Evolutionary conservation across 768 basidiomycete genomes (phyloP), one percentile per base, ranked within the genome.

Genomic region (Tylopilus rubrobrunneus): DNA sequence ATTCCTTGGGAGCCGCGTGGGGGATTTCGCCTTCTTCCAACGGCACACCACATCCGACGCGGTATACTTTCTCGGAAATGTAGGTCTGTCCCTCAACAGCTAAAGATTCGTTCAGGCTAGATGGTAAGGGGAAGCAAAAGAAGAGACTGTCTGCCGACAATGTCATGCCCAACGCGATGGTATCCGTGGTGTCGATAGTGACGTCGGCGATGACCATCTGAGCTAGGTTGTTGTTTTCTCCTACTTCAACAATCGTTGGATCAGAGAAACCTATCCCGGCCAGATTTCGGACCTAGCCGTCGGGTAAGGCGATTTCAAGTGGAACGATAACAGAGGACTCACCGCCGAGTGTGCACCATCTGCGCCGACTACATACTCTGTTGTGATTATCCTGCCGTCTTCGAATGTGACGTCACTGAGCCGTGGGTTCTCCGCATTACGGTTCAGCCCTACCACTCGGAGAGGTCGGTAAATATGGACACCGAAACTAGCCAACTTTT

Each of bases 151-250:
- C 59, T 11, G 61, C 48, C 6, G 68, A 65, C 36, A 71, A 45
- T 11, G 68, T 67, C 23, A 55, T 59, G 21, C 58, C 33, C 62
- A 61, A 31, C 58, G 48, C 3, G 23, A 48, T 3, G n/a, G 36
- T 11, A 27, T 49, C 33, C 7, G 29, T 8, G 21, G 44, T 45
- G 25, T 66, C 50, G 56, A 80, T 71, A 0, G 63, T 68, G 43
- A 82, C 69, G 57, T 81, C 81, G 1, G 78, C 81, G 51, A 81
- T 62, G 27, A 76, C 62, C 67, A 80, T 70, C 45, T 78, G 76
- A 2, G 66, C 48, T 9, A 77, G 56, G 17, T 55, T 63, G 37
- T 68, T 72, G 17, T 65, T 52, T 2, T 59, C 48, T 10, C 68
- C 65, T 21, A 62, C 55, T 10, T 49, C 28, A 4, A 60, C 57